A percentile compares a stretch with the other conserved stretches of the same genome.
These are phyloP conservation scores for Porphyrellus sp. DNA, from an alignment of 1,284 basidiomycete genomes.

Conservation along the genomic window DNA sequence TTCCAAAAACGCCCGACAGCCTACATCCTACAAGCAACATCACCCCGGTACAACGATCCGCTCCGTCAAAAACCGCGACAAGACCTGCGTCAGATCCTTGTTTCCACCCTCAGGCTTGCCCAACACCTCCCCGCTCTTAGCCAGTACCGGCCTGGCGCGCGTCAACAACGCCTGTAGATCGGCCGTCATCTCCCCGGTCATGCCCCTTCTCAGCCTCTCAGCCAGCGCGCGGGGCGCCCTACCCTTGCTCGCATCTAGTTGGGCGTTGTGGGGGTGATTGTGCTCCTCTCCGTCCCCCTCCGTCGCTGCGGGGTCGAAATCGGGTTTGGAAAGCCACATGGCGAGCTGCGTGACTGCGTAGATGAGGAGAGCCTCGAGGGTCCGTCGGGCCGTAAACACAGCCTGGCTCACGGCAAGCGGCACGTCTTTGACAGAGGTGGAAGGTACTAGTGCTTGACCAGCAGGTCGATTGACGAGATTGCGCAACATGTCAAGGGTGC, in stretches of 20 bases:
- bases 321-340: slow-evolving; percentile 69
- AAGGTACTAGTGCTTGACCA: slow-evolving; percentile 47
- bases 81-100: slow-evolving; percentile 50
- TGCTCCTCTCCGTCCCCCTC: slow-evolving; percentile 46
- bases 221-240: slow-evolving; percentile 49
- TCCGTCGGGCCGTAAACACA: slow-evolving; percentile 51
- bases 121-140: slow-evolving; percentile 46
- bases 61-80: slow-evolving; percentile 65
- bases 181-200: slow-evolving; percentile 74
- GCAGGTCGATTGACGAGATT: slow-evolving; percentile 57
- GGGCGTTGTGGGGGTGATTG: slow-evolving; percentile 10
- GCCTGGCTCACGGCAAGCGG: slow-evolving; percentile 58
- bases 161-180: slow-evolving; percentile 67
- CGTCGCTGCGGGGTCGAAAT: slow-evolving; percentile 44
- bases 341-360: slow-evolving; percentile 76
- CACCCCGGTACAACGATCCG: slow-evolving; percentile 40
- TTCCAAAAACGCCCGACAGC: neutral
- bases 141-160: slow-evolving; percentile 59
- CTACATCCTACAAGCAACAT: neutral
- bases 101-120: slow-evolving; percentile 11
- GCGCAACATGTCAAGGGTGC: slow-evolving; percentile 65
- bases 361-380: slow-evolving; percentile 69
- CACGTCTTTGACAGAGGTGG: slow-evolving; percentile 38
- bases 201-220: slow-evolving; percentile 64
- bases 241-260: slow-evolving; percentile 37